Conservation (phyloP, 108 stramenopile genomes). For the Cylindrotheca fusiformis region DNA sequence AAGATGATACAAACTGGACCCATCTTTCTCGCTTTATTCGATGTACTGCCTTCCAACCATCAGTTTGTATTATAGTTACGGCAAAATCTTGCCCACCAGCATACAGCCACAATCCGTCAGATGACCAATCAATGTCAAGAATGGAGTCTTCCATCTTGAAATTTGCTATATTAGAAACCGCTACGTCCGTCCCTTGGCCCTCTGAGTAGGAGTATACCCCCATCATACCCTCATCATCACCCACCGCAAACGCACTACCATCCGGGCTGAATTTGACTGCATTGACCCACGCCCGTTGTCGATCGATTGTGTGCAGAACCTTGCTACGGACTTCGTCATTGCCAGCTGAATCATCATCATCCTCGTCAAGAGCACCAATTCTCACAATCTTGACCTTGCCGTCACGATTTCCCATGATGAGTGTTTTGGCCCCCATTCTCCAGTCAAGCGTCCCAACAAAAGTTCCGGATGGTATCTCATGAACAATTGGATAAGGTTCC, state of each 20-base stretch:
- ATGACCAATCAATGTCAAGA: conserved; percentile 60
- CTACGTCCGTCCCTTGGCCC: conserved; percentile 14
- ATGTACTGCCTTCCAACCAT: conserved; percentile 45
- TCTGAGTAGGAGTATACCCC: conserved; percentile 44
- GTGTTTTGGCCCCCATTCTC: conserved; percentile 43
- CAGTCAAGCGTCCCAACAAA: conserved; percentile 67
- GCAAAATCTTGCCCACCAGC: conserved; percentile 67
- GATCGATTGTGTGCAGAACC: conserved; percentile 47
- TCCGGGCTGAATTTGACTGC: conserved; percentile 54
- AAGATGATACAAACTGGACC: conserved; percentile 66
- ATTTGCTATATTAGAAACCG: conserved; percentile 38
- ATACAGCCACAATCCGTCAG: conserved; percentile 61
- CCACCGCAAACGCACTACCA: conserved; percentile 54
- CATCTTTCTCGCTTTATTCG: conserved; percentile 57
- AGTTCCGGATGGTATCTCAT: conserved; percentile 50
- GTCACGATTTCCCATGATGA: conserved; percentile 63
- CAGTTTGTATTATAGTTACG: conserved; percentile 56
- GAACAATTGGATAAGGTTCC: conserved; percentile 54
- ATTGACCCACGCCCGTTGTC: conserved; percentile 59
- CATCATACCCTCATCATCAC: conserved; percentile 51
- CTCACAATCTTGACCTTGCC: conserved; percentile 52
- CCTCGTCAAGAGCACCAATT: conserved; percentile 31
- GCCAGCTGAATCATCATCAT: conserved; percentile 1
- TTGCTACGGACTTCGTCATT: conserved; percentile 35
- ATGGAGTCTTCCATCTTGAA: conserved; percentile 61